Base-by-base conservation (phyloP, 805 yeast species). In the Pichia nakasei region DNA sequence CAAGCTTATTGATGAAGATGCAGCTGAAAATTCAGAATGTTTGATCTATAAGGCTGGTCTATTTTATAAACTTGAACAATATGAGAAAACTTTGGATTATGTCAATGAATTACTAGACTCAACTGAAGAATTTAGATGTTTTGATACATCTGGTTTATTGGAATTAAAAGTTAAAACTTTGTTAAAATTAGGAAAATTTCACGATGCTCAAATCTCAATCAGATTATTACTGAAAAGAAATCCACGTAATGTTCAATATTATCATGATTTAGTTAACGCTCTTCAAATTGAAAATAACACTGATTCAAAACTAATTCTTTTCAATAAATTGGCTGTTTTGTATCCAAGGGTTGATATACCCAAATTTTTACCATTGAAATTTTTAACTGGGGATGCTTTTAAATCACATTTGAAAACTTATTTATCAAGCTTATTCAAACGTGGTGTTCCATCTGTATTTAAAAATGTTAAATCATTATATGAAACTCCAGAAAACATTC, bases 391-490 rank as follows among this genome's bases (percentile, higher is more conserved):
- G 15, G 34, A 40, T 5, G 58, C 58, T 35, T 68, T 73, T 22
- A 60, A 69, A 38, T 47, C 47, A 9, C 73, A 73, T 43, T 78
- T 76, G 7, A 53, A 63, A 26, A 59, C 60, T 2, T 93, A 88
- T 59, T 63, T 89, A 38, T 46, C 72, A 5, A 61, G 69, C 4
- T 85, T 82, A 56, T 72, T 93, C 54, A 65, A 72, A 49, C 74
- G 87, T 44, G 94, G 95, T 35, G 93, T 88, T 29, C 97, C 97
- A 5, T 85, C 96, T 1, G 75, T 93, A 5, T 93, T 89, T 64
- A 82, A 82, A 44, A 82, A 85, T 53, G 77, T 93, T 40, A 88
- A 89, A 64, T 85, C 94, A 1, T 69, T 88, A 50, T 86, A 85
- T 64, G 72, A 67, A 44, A 73, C 69, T 40, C 66, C 49, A 41